Evolutionary conservation across 805 yeast genomes (phyloP), one percentile per base, ranked within the genome.

Genomic region (Millerozyma acaciae): DNA sequence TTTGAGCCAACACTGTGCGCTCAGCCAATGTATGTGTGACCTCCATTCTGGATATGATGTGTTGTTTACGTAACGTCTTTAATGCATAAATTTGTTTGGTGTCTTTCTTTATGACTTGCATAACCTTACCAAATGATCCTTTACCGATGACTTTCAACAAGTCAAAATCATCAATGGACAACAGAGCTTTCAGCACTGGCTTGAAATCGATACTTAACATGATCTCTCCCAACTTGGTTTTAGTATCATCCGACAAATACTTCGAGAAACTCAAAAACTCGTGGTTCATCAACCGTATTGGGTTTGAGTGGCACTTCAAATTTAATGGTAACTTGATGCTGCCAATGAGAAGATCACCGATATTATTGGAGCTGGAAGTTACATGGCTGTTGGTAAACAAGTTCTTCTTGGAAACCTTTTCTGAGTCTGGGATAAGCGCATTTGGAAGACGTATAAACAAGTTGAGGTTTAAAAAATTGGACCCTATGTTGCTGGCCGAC

Each of bases 41-140:
- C 62, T 93, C 98, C 64, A 87, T 78, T 53, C 94, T 78, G 17
- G 94, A 84, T 21, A 93, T 95, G 46, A 93, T 88, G 53, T 93
- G 96, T 13, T 95, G 86, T 57, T 93, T 93, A 48, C 97, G 73
- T 42, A 93, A 78, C 0, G 97, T 88, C 60, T 93, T 93, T 53
- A 93, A 68, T 2, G 98, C 98, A 58, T 93, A 93, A 16, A 93
- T 80, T 56, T 90, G 94, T 44, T 83, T 83, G 3, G 98, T 93
- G 59, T 93, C 98, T 48, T 85, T 86, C 62, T 93, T 93, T 43
- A 88, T 80, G 26, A 93, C 98, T 61, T 93, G 98, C 97, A 93
- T 93, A 34, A 93, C 98, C 62, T 93, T 93, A 33, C 98, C 98
- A 57, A 93, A 93, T 7, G 97, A 88, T 6, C 98, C 98, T 57